Percentiles rank a stretch among this genome's conserved stretches.
Conservation (phyloP, 2,329 filamentous ascomycete species). For the Coccinonectria pachysandricola region DNA sequence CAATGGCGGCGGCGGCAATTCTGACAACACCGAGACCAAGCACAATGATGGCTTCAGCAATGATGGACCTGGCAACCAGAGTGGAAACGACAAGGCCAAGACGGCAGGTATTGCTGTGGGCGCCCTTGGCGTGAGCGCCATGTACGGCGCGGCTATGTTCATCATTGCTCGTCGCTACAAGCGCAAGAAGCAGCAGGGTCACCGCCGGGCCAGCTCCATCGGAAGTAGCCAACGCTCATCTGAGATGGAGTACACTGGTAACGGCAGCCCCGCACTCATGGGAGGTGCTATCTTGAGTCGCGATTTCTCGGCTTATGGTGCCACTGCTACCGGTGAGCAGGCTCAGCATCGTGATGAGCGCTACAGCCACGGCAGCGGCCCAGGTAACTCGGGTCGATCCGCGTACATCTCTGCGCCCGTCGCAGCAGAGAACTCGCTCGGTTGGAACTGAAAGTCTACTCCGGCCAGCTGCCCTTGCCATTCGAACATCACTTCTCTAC, state of each 20-base stretch:
- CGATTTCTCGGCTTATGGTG: conserved; percentile 46
- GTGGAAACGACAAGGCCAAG: conserved; percentile 50
- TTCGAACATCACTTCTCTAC: conserved; percentile 11
- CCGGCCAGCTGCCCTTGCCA: too few relatives aligned
- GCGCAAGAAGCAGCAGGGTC: conserved; percentile 66
- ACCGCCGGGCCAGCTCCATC: conserved; percentile 68
- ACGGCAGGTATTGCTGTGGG: conserved; percentile 64
- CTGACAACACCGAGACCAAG: conserved; percentile 26
- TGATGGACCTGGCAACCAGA: conserved; percentile 36
- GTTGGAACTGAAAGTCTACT: conserved; percentile 92
- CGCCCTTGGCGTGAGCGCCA: conserved; percentile 65
- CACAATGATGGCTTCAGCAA: conserved; percentile 32
- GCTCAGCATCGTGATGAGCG: conserved; percentile 39
- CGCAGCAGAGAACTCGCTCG: conserved; percentile 87
- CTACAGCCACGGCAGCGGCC: conserved; percentile 52
- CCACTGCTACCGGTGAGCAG: conserved; percentile 21
- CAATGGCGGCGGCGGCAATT: conserved; percentile 18
- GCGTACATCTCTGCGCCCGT: conserved; percentile 78
- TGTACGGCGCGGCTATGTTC: conserved; percentile 94
- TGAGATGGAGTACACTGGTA: conserved; percentile 41
- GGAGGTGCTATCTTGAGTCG: conserved; percentile 54
- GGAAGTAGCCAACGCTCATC: conserved; percentile 36
- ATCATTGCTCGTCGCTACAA: conserved; percentile 84
- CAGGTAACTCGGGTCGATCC: conserved; percentile 43
- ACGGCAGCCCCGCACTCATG: conserved; percentile 54